phyloP scores from a whole-genome alignment of 1,139 yeast genomes.

The Kluyveromyces marxianus region DNA sequence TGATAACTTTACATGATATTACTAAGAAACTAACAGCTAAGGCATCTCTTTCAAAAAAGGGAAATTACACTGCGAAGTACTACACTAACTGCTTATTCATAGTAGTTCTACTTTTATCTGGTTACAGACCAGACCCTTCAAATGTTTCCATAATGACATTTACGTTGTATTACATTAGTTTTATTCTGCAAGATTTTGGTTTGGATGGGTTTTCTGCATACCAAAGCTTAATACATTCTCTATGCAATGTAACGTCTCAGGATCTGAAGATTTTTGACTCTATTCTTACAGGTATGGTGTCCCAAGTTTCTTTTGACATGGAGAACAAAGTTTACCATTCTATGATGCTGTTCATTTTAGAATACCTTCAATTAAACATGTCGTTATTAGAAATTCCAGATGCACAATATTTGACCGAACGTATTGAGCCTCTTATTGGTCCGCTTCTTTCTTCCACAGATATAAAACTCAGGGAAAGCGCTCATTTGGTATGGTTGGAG shows the following conservation, averaged over 20 bases:
- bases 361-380: constrained; percentile 19
- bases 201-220: constrained; percentile 23
- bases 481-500: constrained; percentile 20
- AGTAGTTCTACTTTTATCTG: constrained; percentile 16
- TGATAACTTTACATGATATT: constrained; percentile 6
- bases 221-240: constrained; percentile 11
- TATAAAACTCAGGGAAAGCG: constrained; percentile 19
- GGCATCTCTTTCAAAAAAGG: constrained; percentile 12
- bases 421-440: constrained; percentile 13
- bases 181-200: constrained; percentile 25
- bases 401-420: constrained; percentile 8
- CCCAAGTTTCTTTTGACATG: constrained; percentile 11
- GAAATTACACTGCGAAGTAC: constrained; percentile 13
- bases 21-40: constrained; percentile 11
- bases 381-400: constrained; percentile 4
- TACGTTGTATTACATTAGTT: constrained; percentile 19
- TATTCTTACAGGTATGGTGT: constrained; percentile 10
- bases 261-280: constrained; percentile 3
- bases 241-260: constrained; percentile 4
- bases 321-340: constrained; percentile 18
- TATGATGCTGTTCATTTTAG: constrained; percentile 20
- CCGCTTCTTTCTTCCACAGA: constrained; percentile 10
- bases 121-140: constrained; percentile 7
- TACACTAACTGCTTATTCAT: constrained; percentile 19
- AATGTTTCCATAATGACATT: constrained; percentile 15